Conservation (phyloP, 306 rosid genomes). For the Acacia crassicarpa region DNA sequence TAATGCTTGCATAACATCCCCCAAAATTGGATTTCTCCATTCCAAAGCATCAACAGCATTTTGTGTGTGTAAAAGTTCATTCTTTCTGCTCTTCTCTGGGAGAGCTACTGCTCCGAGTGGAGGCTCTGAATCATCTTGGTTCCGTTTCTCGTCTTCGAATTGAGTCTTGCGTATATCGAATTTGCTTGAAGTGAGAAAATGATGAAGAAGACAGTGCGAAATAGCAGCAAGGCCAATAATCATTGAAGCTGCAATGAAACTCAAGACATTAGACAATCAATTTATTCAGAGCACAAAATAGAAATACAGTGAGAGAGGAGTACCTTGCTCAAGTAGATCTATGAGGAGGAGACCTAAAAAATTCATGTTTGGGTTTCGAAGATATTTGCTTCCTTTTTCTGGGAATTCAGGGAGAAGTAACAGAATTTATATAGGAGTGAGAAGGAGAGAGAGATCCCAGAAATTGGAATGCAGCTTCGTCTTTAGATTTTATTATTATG, state of each 20-base stretch:
- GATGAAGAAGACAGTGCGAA: background rate
- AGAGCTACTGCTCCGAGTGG: too few relatives aligned
- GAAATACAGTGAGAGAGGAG: background rate
- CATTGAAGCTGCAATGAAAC: background rate
- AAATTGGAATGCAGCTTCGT: background rate
- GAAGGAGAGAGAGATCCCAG: background rate
- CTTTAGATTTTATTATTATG: background rate
- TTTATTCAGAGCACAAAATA: background rate
- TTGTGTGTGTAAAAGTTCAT: too few relatives aligned
- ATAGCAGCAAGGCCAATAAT: background rate
- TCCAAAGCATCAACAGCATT: background rate
- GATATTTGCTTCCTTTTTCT: background rate
- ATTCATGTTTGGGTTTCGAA: background rate
- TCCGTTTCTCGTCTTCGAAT: background rate
- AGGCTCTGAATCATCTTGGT: too few relatives aligned
- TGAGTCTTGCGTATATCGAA: background rate
- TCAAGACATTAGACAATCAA: background rate
- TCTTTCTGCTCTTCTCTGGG: too few relatives aligned
- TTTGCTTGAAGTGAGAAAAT: background rate
- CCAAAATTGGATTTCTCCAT: background rate
- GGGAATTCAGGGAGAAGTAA: background rate
- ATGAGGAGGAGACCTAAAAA: background rate
- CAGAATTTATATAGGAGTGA: background rate
- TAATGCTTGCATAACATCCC: background rate
- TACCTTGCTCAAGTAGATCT: background rate